phyloP scores from a whole-genome alignment of 2,329 filamentous ascomycete species.

The Fusarium illudens region DNA sequence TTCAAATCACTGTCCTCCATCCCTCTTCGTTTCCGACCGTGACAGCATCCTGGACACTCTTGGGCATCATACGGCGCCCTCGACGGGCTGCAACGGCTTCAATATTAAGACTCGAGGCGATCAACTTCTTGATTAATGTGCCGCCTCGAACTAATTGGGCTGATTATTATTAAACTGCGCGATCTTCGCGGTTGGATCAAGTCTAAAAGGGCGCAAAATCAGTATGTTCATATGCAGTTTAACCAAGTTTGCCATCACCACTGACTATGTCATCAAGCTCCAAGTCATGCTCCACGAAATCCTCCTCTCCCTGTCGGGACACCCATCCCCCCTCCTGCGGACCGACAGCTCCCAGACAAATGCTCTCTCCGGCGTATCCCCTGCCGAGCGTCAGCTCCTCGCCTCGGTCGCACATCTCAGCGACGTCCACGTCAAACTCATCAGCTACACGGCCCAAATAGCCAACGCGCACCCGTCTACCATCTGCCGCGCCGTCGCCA shows the following conservation, averaged over 20 bases:
- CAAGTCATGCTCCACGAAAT: slow-evolving; percentile 93
- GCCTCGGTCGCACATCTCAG: slow-evolving; percentile 79
- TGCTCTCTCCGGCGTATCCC: slow-evolving; percentile 66
- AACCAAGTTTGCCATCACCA: not conserved
- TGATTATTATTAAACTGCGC: slow-evolving; percentile 58
- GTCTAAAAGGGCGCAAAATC: slow-evolving; percentile 45
- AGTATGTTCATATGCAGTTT: slow-evolving; percentile 20
- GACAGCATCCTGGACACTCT: not conserved
- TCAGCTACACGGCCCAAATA: slow-evolving; percentile 71
- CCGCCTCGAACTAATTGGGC: slow-evolving; percentile 62
- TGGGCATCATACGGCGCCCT: not conserved
- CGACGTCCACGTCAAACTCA: slow-evolving; percentile 77
- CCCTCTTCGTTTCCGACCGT: not conserved
- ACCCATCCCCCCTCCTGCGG: slow-evolving; percentile 87
- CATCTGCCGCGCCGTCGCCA: slow-evolving; percentile 87
- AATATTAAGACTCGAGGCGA: slow-evolving; percentile 15
- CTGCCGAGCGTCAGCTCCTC: slow-evolving; percentile 84
- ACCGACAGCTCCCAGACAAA: slow-evolving; percentile 56
- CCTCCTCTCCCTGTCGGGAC: slow-evolving; percentile 92
- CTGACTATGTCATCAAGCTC: slow-evolving; percentile 25
- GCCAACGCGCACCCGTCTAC: slow-evolving; percentile 77
- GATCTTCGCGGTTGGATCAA: slow-evolving; percentile 53
- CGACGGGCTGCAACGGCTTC: not conserved
- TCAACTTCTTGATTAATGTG: slow-evolving; percentile 53
- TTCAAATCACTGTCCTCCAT: no score